phyloP scores from a whole-genome alignment of 805 yeast genomes.

The Metschnikowia bowlesiae region DNA sequence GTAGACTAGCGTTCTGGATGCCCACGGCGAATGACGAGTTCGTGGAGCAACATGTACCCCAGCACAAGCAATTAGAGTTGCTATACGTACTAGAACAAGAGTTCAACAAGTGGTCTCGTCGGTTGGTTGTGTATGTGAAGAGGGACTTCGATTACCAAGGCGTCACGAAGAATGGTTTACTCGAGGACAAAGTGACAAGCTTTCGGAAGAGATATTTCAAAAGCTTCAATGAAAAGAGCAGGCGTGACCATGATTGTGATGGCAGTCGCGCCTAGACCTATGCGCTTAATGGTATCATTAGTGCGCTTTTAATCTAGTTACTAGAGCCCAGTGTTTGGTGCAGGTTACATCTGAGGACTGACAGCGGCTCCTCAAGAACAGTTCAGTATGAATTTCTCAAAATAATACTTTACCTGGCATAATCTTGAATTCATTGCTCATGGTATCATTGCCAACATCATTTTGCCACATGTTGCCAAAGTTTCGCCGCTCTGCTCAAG shows the following conservation, averaged over 20 bases:
- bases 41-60: conserved; percentile 66
- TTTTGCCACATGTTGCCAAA: background rate
- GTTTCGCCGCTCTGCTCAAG: background rate
- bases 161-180: conserved; percentile 39
- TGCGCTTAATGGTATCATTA: conserved; percentile 15
- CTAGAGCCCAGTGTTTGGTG: background rate
- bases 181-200: conserved; percentile 43
- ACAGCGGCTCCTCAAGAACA: background rate
- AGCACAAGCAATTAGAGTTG: conserved; percentile 68
- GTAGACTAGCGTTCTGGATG: conserved; percentile 94
- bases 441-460: background rate
- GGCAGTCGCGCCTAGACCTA: conserved; percentile 2
- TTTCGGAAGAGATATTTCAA: conserved; percentile 76
- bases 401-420: no score
- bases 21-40: conserved; percentile 91
- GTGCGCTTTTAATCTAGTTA: conserved; percentile 13
- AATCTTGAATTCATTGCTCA: background rate
- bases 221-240: conserved; percentile 49
- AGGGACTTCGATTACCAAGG: conserved; percentile 50
- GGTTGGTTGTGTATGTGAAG: conserved; percentile 76
- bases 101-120: conserved; percentile 90
- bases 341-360: background rate
- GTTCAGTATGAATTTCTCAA: background rate
- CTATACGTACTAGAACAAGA: conserved; percentile 76
- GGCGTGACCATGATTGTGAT: background rate